Evolutionary conservation across 805 yeast genomes (phyloP).

Genomic region (Nakazawaea holstii): DNA sequence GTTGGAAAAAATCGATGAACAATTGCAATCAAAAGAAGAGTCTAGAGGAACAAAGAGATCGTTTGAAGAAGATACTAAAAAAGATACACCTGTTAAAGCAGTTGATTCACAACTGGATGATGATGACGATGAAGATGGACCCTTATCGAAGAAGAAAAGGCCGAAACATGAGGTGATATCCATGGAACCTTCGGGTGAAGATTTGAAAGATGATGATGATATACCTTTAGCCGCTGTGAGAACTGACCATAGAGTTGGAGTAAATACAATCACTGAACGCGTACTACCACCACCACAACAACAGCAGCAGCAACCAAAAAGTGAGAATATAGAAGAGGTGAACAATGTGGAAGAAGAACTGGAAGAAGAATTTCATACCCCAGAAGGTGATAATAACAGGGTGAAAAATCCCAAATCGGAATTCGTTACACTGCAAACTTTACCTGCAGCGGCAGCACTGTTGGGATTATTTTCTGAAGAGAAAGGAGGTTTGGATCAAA

Average conservation of each 20-base stretch:
- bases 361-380: conserved; percentile 33
- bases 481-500: conserved; percentile 50
- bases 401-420: conserved; percentile 71
- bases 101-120: not conserved
- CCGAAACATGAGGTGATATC: conserved; percentile 12
- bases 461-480: conserved; percentile 64
- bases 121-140: conserved; percentile 6
- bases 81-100: not conserved
- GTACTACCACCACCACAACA: not conserved
- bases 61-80: conserved; percentile 6
- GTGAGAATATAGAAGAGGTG: conserved; percentile 7
- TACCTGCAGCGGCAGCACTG: conserved; percentile 59
- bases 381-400: conserved; percentile 47
- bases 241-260: not conserved
- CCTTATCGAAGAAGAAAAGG: conserved; percentile 16
- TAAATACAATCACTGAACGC: not conserved
- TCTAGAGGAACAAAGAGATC: not conserved
- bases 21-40: not conserved
- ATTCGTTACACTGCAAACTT: conserved; percentile 63
- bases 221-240: conserved; percentile 6
- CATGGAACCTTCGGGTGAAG: conserved; percentile 5
- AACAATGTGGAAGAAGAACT: conserved; percentile 11
- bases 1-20: conserved; percentile 18
- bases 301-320: not conserved
- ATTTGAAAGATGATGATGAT: conserved; percentile 9